Evolutionary conservation across 371 early-diverging fungal genomes (phyloP), one percentile per base, ranked within the genome.

Genomic region (Rhizopus sp.): DNA sequence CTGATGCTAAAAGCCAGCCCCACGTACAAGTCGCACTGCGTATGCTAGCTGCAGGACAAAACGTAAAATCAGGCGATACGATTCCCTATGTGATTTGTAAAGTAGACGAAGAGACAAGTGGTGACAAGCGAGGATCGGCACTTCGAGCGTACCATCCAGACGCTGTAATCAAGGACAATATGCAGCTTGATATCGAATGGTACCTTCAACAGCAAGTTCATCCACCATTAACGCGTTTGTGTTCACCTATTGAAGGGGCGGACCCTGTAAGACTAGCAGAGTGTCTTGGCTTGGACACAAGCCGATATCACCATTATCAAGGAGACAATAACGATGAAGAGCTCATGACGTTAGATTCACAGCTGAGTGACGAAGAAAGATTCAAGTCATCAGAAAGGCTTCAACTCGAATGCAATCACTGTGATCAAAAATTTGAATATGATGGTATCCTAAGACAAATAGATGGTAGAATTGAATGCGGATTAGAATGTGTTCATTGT

Each of bases 1-100:
- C 89, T 1, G 94, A 98, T 70, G 83, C 84, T 15, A 92, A 89
- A 60, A 72, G 82, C 5, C 98, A 95, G 59, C 99, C 99, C 1
- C 99, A 99, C 62, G 98, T 99, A 9, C 88, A 88, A 60, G 99
- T 99, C 0, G 99, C 99, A 4, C 70, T 94, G 7, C 84, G 92
- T 5, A 78, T 98, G 81, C 85, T 91, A 62, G 70, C 83, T 35
- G 75, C 78, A 35, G 96, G 96, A 16, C 63, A 80, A 31, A 76
- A 77, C 10, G 88, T 90, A 30, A 81, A 89, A 30, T 78, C 86
- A 5, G 99, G 97, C 31, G 99, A 99, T 57, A 95, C 98, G 1
- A 84, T 99, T 9, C 95, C 96, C 0, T 99, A 96, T 68, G 90
- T 99, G 3, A 96, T 99, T 39, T 96, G 99, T 57, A 69, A 83